Evolutionary conservation across 768 basidiomycete genomes (phyloP).

Genomic region (Psilocybe cyanescens): DNA sequence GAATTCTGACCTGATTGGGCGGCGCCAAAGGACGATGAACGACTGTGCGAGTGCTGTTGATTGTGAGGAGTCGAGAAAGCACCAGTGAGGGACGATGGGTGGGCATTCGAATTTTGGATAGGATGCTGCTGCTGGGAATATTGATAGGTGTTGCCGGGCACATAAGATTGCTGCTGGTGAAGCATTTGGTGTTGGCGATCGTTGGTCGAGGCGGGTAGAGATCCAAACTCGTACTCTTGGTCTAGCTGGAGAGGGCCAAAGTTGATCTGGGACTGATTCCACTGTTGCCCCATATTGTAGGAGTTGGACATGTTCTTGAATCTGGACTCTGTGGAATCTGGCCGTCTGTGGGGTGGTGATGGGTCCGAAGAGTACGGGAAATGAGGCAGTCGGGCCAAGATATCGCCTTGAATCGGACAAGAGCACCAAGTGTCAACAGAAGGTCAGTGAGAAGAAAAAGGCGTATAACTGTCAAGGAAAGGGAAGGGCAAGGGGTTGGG

Average conservation of each 20-base stretch:
- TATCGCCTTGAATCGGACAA: not conserved
- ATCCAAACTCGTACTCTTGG: constrained; percentile 39
- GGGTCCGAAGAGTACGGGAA: constrained; percentile 7
- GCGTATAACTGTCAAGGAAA: not conserved
- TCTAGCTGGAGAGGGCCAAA: constrained; percentile 33
- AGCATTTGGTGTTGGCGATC: constrained; percentile 22
- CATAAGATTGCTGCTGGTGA: constrained; percentile 23
- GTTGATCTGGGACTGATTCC: constrained; percentile 29
- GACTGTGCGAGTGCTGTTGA: constrained; percentile 23
- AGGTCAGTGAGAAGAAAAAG: not conserved
- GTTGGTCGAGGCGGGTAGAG: constrained; percentile 8
- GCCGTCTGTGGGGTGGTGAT: not conserved
- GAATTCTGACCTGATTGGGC: constrained; percentile 13
- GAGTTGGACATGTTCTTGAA: constrained; percentile 22
- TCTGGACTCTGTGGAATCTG: not conserved
- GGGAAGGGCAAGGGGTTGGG: not conserved
- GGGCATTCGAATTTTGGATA: constrained; percentile 2
- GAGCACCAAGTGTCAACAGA: not conserved
- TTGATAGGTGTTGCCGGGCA: constrained; percentile 11
- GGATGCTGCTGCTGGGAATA: constrained; percentile 16
- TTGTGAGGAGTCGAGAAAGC: constrained; percentile 21
- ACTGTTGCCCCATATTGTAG: constrained; percentile 27
- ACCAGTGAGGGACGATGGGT: constrained; percentile 26
- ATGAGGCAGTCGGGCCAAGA: constrained; percentile 4
- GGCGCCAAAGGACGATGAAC: constrained; percentile 20